Evolutionary conservation across 495 filamentous ascomycete species (phyloP).

Genomic region (Cairneyella variabilis): DNA sequence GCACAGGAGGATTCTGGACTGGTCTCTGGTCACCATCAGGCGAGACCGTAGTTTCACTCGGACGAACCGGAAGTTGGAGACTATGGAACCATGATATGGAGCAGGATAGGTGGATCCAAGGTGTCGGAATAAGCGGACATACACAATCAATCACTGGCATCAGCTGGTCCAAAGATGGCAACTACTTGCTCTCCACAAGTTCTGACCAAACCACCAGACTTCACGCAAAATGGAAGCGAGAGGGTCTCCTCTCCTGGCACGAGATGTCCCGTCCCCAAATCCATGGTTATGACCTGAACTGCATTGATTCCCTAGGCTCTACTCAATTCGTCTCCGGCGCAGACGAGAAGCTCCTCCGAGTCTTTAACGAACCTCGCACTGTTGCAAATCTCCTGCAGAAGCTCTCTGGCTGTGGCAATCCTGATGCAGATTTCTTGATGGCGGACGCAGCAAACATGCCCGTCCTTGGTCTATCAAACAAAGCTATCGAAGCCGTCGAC

Average conservation of each 20-base stretch:
- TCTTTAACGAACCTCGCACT: conserved; percentile 86
- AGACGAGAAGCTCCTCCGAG: conserved; percentile 93
- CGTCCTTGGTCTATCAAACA: conserved; percentile 93
- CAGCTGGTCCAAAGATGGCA: conserved; percentile 78
- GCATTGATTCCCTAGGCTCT: conserved; percentile 68
- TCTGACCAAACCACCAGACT: conserved; percentile 94
- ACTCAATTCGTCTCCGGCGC: conserved; percentile 89
- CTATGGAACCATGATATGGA: conserved; percentile 60
- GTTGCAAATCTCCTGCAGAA: conserved; percentile 69
- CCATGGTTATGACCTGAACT: conserved; percentile 97
- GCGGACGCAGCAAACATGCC: conserved; percentile 91
- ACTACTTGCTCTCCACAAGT: conserved; percentile 83
- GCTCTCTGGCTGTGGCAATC: conserved; percentile 57
- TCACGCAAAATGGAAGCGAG: conserved; percentile 75
- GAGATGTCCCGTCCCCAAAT: conserved; percentile 95
- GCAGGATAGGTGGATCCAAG: conserved; percentile 68
- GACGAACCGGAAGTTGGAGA: conserved; percentile 91
- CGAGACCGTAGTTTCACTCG: conserved; percentile 69
- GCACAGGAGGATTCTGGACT: conserved; percentile 93
- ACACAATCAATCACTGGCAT: conserved; percentile 73
- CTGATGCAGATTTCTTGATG: conserved; percentile 36
- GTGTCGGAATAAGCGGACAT: conserved; percentile 78
- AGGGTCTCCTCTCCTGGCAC: conserved; percentile 61
- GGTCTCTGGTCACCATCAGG: conserved; percentile 88
- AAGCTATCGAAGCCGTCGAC: conserved; percentile 66